Evolutionary conservation across 139 green algal genomes (phyloP).

Genomic region (Chlamydomonas urium): DNA sequence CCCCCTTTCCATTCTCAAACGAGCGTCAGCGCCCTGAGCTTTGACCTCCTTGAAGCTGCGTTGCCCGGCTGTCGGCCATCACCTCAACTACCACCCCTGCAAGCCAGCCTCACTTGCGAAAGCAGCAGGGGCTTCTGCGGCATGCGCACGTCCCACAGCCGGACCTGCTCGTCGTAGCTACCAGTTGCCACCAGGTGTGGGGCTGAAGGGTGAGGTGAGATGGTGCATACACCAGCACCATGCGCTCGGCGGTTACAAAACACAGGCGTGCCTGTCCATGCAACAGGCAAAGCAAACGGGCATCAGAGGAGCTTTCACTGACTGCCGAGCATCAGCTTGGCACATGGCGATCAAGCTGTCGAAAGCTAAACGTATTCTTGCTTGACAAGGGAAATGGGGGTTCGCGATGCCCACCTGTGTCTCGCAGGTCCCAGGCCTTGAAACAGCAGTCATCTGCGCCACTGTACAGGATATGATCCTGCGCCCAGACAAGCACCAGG

Average conservation of each 20-base stretch:
- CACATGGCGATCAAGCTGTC: no score
- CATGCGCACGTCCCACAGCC: slow-evolving; percentile 73
- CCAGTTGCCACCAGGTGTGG: slow-evolving; percentile 69
- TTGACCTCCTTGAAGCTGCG: no score
- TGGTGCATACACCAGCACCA: slow-evolving; percentile 78
- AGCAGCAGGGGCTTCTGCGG: slow-evolving; percentile 29
- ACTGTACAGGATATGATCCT: slow-evolving; percentile 50
- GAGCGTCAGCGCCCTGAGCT: no score
- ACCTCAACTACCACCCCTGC: no score
- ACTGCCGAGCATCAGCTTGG: no score
- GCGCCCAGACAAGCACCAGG: no score
- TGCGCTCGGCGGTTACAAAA: slow-evolving; percentile 39
- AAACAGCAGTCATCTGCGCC: slow-evolving; percentile 67
- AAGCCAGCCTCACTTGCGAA: no score
- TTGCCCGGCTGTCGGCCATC: no score
- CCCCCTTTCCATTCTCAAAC: no score
- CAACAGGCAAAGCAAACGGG: neutral
- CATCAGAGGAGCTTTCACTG: neutral
- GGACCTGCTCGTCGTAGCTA: slow-evolving; percentile 80
- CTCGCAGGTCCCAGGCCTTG: slow-evolving; percentile 53
- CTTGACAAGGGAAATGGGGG: no score
- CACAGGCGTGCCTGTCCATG: slow-evolving; percentile 6
- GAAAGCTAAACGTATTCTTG: no score
- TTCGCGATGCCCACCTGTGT: slow-evolving; percentile 2
- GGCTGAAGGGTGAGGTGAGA: slow-evolving; percentile 44